Percentiles rank a stretch among this genome's conserved stretches.
phyloP scores from a whole-genome alignment of 352 stramenopile genomes.

The Globisporangium irregulare region DNA sequence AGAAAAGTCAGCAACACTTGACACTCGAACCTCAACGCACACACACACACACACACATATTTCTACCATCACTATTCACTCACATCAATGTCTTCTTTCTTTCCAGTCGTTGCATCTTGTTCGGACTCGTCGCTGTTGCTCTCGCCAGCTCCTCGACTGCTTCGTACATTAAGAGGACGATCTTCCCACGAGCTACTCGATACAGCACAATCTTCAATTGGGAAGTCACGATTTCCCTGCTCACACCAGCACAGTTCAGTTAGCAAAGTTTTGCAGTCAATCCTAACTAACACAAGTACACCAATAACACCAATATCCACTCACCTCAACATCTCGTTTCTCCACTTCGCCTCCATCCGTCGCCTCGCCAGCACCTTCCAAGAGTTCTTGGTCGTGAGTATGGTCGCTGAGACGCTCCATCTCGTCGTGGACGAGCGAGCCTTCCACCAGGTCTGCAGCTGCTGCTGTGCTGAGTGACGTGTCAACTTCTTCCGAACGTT shows the following conservation, averaged over 20 bases:
- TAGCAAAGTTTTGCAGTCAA: not conserved
- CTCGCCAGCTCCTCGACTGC: not conserved
- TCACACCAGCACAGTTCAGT: not conserved
- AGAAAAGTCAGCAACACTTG: not conserved
- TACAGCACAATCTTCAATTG: not conserved
- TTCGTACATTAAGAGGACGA: constrained; percentile 10
- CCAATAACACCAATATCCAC: not conserved
- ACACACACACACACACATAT: not conserved
- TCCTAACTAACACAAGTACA: not conserved
- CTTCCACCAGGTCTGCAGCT: not conserved
- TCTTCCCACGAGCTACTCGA: constrained; percentile 9
- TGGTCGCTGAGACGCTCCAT: not conserved
- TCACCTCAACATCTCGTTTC: not conserved
- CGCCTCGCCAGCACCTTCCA: not conserved
- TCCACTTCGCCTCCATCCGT: not conserved
- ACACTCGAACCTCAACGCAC: not conserved
- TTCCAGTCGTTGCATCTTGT: not conserved
- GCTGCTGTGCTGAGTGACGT: not conserved
- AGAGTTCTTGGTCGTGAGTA: not conserved
- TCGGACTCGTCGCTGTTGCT: not conserved
- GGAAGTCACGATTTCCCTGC: not conserved
- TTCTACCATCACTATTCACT: not conserved
- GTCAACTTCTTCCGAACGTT: not conserved
- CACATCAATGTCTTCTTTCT: not conserved
- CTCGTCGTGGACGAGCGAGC: not conserved